Evolutionary conservation across 495 filamentous ascomycete genomes (phyloP).

Genomic region (Evernia prunastri): DNA sequence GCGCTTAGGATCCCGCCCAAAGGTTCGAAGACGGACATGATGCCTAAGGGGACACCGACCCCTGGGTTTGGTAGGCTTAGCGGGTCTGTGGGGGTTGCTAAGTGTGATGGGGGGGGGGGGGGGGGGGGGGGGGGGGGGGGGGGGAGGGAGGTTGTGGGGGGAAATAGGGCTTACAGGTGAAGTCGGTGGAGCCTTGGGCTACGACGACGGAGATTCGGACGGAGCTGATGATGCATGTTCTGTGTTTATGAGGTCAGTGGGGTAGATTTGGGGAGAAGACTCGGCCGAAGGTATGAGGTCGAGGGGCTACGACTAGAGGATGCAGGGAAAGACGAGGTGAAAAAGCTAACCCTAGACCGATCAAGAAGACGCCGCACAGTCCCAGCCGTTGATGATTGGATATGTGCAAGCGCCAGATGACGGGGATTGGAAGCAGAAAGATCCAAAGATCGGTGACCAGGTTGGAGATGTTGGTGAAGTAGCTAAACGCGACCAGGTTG

Average conservation of each 20-base stretch:
- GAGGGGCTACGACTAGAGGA: background rate
- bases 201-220: constrained; percentile 36
- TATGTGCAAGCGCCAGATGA: constrained; percentile 32
- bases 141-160: too few relatives aligned
- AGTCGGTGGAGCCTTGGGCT: constrained; percentile 36
- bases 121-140: constrained; percentile 1
- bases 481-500: constrained; percentile 28
- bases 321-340: background rate
- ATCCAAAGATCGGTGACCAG: constrained; percentile 36
- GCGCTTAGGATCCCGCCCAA: constrained; percentile 42
- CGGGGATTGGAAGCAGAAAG: constrained; percentile 35
- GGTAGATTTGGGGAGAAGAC: background rate
- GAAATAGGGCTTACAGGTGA: constrained; percentile 31
- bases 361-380: constrained; percentile 38
- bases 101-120: background rate
- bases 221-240: constrained; percentile 37
- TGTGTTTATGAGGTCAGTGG: constrained; percentile 9
- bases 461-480: constrained; percentile 37
- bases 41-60: constrained; percentile 36
- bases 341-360: constrained; percentile 35
- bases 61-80: too few relatives aligned
- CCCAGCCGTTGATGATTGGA: constrained; percentile 31
- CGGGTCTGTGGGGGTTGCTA: too few relatives aligned
- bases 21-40: constrained; percentile 39
- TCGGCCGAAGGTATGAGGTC: background rate